A percentile compares a stretch with the other conserved stretches of the same genome.
These are phyloP conservation scores for Rhynchosporium agropyri DNA, from an alignment of 2,329 filamentous ascomycete genomes.

Conservation along the genomic window DNA sequence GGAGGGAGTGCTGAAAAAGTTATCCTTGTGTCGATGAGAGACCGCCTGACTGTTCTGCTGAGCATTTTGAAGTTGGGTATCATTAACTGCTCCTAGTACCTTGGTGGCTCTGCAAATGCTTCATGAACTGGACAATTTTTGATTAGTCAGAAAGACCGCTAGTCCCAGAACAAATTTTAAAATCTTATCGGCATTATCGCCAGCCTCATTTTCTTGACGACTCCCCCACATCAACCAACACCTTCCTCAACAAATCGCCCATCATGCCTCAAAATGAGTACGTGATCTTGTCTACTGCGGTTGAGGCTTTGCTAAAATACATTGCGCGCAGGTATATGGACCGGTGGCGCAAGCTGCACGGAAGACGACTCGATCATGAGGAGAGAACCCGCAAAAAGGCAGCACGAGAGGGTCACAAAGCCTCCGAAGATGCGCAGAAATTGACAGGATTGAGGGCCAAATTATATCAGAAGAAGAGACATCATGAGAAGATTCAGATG, in stretches of 20 bases:
- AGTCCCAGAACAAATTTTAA: slow-evolving; percentile 7
- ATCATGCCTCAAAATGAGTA: slow-evolving; percentile 77
- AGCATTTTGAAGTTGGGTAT: slow-evolving; percentile 34
- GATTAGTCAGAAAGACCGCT: slow-evolving; percentile 9
- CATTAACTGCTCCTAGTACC: neutral
- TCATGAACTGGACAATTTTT: neutral
- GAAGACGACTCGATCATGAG: slow-evolving; percentile 54
- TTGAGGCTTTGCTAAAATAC: neutral
- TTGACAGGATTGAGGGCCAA: slow-evolving; percentile 90
- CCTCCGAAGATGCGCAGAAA: slow-evolving; percentile 89
- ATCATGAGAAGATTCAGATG: slow-evolving; percentile 98
- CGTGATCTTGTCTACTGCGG: neutral
- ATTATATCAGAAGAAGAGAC: slow-evolving; percentile 88
- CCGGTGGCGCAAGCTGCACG: slow-evolving; percentile 70
- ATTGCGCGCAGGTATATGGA: slow-evolving; percentile 56
- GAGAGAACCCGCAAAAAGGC: slow-evolving; percentile 85
- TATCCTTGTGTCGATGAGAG: slow-evolving; percentile 61
- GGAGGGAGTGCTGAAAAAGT: slow-evolving; percentile 48
- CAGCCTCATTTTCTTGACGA: slow-evolving; percentile 5
- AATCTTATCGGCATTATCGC: slow-evolving; percentile 22
- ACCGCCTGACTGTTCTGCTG: slow-evolving; percentile 61
- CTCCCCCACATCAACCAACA: slow-evolving; percentile 1
- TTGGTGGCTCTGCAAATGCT: neutral
- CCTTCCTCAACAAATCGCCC: slow-evolving; percentile 16
- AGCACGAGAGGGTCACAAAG: slow-evolving; percentile 87